Evolutionary conservation across 306 rosid genomes (phyloP), one percentile per base, ranked within the genome.

Genomic region (Hippophae rhamnoides): DNA sequence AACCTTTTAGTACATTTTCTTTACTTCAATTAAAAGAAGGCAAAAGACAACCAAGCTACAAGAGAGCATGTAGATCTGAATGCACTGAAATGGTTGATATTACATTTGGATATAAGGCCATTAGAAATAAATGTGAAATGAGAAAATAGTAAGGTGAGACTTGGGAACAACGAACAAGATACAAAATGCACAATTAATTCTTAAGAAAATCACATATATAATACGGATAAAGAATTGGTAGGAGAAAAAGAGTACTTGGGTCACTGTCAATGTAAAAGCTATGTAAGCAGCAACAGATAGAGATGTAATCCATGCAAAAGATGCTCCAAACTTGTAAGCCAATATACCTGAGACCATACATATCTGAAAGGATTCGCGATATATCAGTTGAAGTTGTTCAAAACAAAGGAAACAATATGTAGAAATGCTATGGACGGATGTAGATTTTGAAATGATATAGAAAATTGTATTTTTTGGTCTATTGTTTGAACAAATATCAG

Each of bases 341-440:
- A 92, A 81, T 62, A 92, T 92, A 73, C 99, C 99, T 62, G 99
- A 79, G 73, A 92, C 99, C 96, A 92, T 78, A 66, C 90, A 85
- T 85, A 92, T 92, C 99, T 92, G 88, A 77, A 88, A 47, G 70
- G 76, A 78, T 43, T 76, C 69, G 72, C 69, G 84, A 82, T 79
- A 72, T 79, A 73, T 80, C 88, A 74, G 79, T 70, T 58, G 69
- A 79, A 69, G 47, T 72, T 68, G 63, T 69, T 67, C 73, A 73
- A 67, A 69, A 49, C 64, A 18, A 65, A 59, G 26, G 57, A 82
- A 72, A 69, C 63, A 52, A 64, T 49, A 69, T 69, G 23, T 18
- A 18, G 23, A 18, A 18, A 18, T 18, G 23, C 23, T 18, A 18
- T 18, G 23, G 23, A 18, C 23, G 1, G 23, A 18, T 18, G 23